A percentile compares a stretch with the other conserved stretches of the same genome.
phyloP scores from a whole-genome alignment of 129 eudicot species.

The Cynara cardunculus region DNA sequence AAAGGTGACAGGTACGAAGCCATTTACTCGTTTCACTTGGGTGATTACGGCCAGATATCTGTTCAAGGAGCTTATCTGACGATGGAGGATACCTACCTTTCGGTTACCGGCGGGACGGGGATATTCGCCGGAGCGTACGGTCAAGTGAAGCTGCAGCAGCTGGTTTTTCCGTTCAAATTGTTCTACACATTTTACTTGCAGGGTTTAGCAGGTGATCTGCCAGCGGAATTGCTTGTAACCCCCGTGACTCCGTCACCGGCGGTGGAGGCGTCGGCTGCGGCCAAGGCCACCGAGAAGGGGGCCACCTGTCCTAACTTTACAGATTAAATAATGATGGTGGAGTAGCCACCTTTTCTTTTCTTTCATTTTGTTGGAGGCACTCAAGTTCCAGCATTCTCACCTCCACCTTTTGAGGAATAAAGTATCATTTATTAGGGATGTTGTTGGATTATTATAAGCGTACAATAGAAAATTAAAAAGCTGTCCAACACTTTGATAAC shows the following conservation, averaged over 20 bases:
- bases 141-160: constrained; percentile 81
- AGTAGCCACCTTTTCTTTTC: background rate
- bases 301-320: constrained; percentile 52
- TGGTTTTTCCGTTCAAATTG: constrained; percentile 78
- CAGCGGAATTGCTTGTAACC: constrained; percentile 53
- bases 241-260: constrained; percentile 82
- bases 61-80: constrained; percentile 91
- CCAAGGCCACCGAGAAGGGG: constrained; percentile 68
- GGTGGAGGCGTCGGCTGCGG: constrained; percentile 84
- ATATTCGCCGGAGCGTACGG: constrained; percentile 86
- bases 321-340: constrained; percentile 28
- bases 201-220: constrained; percentile 77
- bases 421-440: background rate
- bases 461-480: no score
- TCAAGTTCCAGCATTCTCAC: background rate
- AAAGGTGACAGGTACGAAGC: constrained; percentile 92
- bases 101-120: constrained; percentile 89
- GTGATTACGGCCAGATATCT: constrained; percentile 78
- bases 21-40: constrained; percentile 75
- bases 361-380: no score
- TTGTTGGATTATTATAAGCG: no score
- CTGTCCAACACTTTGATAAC: no score
- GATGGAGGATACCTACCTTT: constrained; percentile 65
- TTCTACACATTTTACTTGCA: constrained; percentile 88
- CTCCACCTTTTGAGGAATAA: background rate